A percentile compares a stretch with the other conserved stretches of the same genome.
These are phyloP conservation scores for Mycosarcoma maydis DNA, from an alignment of 1,284 basidiomycete genomes.

Conservation along the genomic window DNA sequence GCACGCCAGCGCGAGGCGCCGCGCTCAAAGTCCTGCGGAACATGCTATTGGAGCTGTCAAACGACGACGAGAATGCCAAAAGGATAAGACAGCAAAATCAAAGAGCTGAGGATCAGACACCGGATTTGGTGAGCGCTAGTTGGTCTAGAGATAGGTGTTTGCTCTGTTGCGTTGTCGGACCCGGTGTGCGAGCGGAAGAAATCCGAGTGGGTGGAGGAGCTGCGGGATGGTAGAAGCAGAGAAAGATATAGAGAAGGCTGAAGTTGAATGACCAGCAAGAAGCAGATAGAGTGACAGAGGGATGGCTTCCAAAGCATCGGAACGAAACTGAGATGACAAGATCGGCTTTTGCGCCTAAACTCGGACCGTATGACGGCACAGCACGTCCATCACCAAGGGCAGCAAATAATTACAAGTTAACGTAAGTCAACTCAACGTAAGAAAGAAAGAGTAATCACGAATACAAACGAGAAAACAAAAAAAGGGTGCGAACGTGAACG, in stretches of 20 bases:
- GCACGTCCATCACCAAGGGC: too few relatives aligned
- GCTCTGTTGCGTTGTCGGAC: neutral
- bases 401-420: too few relatives aligned
- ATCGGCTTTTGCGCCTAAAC: constrained; percentile 2
- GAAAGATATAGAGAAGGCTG: neutral
- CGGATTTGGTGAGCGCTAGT: neutral
- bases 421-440: too few relatives aligned
- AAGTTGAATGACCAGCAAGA: neutral
- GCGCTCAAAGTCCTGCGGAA: constrained; percentile 37
- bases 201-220: neutral
- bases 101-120: too few relatives aligned
- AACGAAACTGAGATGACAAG: neutral
- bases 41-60: constrained; percentile 25
- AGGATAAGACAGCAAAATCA: too few relatives aligned
- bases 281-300: neutral
- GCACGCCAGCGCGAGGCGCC: constrained; percentile 34
- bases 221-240: neutral
- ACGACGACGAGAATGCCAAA: too few relatives aligned
- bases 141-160: neutral
- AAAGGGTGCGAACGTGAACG: too few relatives aligned
- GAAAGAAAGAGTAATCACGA: too few relatives aligned
- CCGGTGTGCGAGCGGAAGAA: neutral
- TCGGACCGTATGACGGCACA: neutral
- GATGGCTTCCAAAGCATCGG: neutral
- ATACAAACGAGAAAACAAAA: too few relatives aligned